A percentile compares a stretch with the other conserved stretches of the same genome.
These are phyloP conservation scores for Hypoxylon sp. DNA, from an alignment of 2,329 filamentous ascomycete species.

Conservation along the genomic window DNA sequence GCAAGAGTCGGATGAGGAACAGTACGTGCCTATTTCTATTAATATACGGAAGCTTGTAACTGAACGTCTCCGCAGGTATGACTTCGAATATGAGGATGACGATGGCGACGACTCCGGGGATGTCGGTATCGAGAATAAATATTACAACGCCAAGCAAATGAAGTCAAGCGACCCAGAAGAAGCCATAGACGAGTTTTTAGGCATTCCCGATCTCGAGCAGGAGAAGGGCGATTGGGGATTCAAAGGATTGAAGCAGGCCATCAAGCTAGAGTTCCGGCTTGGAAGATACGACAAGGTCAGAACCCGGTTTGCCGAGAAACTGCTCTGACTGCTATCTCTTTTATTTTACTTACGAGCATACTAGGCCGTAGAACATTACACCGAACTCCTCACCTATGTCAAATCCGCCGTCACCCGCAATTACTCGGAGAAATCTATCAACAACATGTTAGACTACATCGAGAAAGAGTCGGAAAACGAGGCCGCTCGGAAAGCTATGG, in stretches of 20 bases:
- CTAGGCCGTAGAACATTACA: constrained; percentile 92
- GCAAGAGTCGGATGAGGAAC: constrained; percentile 90
- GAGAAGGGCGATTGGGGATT: constrained; percentile 99
- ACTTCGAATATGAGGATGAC: constrained; percentile 97
- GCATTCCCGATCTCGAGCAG: constrained; percentile 83
- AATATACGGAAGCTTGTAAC: constrained; percentile 1
- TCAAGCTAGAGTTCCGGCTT: constrained; percentile 96
- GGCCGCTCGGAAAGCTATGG: constrained; percentile 83
- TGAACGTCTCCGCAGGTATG: constrained; percentile 71
- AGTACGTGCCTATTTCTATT: constrained; percentile 65
- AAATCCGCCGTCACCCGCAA: constrained; percentile 97
- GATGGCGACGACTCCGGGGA: constrained; percentile 90
- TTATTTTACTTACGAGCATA: constrained; percentile 47
- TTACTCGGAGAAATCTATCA: constrained; percentile 99
- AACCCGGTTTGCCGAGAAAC: background rate
- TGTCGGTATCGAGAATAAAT: constrained; percentile 98
- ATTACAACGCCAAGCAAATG: constrained; percentile 99
- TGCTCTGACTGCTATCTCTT: background rate
- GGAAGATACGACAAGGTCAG: constrained; percentile 84
- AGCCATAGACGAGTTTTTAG: constrained; percentile 93
- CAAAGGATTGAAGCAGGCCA: constrained; percentile 97
- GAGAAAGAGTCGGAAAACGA: constrained; percentile 86
- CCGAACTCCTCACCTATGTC: constrained; percentile 95
- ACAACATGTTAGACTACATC: constrained; percentile 98
- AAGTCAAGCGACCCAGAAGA: constrained; percentile 89